Base-by-base conservation (phyloP, 208 protist species). In the Cochliopodium minus region DNA sequence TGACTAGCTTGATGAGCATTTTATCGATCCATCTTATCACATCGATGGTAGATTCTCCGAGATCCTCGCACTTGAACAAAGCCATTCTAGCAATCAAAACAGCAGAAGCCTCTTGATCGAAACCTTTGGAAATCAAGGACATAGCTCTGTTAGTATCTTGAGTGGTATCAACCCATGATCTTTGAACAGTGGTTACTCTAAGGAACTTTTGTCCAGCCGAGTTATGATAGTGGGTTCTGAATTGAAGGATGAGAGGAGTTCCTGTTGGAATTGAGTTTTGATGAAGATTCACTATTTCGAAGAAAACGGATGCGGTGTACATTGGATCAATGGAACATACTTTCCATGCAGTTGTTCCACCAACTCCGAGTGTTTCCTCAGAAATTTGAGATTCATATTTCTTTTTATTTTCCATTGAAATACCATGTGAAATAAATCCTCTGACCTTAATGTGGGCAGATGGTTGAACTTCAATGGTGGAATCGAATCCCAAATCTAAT, bases 11-110 rank as follows among this genome's bases (percentile, higher is more conserved):
- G 63, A 99, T 97, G 20, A 99, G 73, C 58, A 86, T 93, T 50
- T 89, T 78, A 61, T 99, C 95, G 0, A 99, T 70, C 91, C 92
- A 98, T 25, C 93, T 81, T 22, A 97, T 80, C n/a, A 98, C 88
- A 57, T 97, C 90, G 55, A 90, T 87, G 5, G 88, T 52, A 15
- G 92, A 89, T 62, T 92, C 90, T 25, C 63, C 88, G n/a, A n/a
- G n/a, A n/a, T n/a, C n/a, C 66, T 96, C 87, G 1, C 88, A 81
- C 63, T 93, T 93, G 78, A 87, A 85, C 17, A 93, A 75, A 6
- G 91, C 89, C 46, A 94, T 75, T 15, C 94, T 78, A 2, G 94
- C 92, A 61, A 99, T 82, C 23, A 98, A 66, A 17, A 94, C 89
- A 0, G 91, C 88, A 0, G 93, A 87, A 3, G 91, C 81, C 65